phyloP scores from a whole-genome alignment of 2,329 filamentous ascomycete species.

The Zymoseptoria tritici region DNA sequence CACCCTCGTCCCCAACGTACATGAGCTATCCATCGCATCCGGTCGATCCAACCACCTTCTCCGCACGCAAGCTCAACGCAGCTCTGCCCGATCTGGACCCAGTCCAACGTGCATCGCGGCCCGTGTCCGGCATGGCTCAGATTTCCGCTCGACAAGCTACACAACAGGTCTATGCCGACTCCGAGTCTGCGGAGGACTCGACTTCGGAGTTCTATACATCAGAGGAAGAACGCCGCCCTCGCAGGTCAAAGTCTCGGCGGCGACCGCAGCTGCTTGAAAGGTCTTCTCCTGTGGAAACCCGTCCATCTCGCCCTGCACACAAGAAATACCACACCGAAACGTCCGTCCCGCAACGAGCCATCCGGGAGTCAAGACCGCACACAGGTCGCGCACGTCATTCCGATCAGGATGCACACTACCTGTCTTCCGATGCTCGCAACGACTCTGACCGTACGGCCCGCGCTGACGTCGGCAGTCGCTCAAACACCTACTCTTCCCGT shows the following conservation, averaged over 20 bases:
- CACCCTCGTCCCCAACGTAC: conserved; percentile 14
- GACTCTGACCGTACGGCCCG: conserved; percentile 22
- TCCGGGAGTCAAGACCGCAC: conserved; percentile 1
- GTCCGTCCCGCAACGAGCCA: neutral
- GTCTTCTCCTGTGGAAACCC: neutral
- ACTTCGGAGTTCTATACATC: conserved; percentile 3
- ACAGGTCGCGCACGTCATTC: conserved; percentile 5
- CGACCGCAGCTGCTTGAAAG: conserved; percentile 1
- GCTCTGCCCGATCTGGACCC: conserved; percentile 12
- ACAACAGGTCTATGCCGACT: neutral
- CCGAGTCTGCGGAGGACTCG: neutral
- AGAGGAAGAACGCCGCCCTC: conserved; percentile 1
- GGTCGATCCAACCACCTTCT: conserved; percentile 9
- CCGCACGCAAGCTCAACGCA: conserved; percentile 20
- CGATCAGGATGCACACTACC: conserved; percentile 14
- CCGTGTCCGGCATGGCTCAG: neutral
- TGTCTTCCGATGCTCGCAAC: conserved; percentile 17
- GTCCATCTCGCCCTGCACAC: conserved; percentile 1
- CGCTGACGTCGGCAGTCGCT: conserved; percentile 11
- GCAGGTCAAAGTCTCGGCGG: neutral
- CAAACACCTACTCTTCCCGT: conserved; percentile 13
- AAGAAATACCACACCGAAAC: conserved; percentile 9
- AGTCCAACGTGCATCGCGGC: conserved; percentile 6
- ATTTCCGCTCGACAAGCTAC: neutral
- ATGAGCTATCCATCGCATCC: conserved; percentile 8